Conservation (phyloP, 305 asterid genomes). For the Solanum chacoense region DNA sequence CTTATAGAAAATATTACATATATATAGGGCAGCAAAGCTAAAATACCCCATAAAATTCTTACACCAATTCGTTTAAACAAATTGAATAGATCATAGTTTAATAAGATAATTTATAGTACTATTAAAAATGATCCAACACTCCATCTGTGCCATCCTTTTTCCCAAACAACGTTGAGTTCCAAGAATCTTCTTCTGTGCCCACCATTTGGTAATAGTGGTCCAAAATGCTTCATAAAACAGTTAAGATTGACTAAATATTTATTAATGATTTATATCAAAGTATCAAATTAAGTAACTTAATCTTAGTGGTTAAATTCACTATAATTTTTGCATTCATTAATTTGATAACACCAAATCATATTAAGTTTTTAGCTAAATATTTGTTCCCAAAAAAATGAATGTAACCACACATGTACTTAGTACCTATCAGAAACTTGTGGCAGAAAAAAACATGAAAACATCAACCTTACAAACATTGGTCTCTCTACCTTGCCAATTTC, state of each 20-base stretch:
- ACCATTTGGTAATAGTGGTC: neutral
- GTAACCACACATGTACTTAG: neutral
- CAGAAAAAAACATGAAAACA: neutral
- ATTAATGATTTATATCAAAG: neutral
- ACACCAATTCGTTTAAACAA: neutral
- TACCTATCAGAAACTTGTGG: neutral
- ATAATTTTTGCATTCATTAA: neutral
- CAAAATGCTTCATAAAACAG: neutral
- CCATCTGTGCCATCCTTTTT: neutral
- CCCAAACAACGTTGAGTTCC: neutral
- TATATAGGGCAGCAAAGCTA: neutral
- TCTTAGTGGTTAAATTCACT: neutral
- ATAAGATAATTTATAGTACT: neutral
- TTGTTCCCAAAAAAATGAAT: neutral
- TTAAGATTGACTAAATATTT: neutral
- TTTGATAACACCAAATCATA: neutral
- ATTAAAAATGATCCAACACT: neutral
- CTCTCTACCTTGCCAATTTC: neutral
- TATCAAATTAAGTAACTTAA: neutral
- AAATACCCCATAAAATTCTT: neutral
- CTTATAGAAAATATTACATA: neutral
- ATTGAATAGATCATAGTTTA: neutral
- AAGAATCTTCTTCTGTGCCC: neutral
- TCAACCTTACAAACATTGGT: neutral
- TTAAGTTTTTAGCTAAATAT: neutral